Percentiles rank a stretch among this genome's conserved stretches.
phyloP scores from a whole-genome alignment of 2,329 filamentous ascomycete species.

The Boeremia lycopersici region DNA sequence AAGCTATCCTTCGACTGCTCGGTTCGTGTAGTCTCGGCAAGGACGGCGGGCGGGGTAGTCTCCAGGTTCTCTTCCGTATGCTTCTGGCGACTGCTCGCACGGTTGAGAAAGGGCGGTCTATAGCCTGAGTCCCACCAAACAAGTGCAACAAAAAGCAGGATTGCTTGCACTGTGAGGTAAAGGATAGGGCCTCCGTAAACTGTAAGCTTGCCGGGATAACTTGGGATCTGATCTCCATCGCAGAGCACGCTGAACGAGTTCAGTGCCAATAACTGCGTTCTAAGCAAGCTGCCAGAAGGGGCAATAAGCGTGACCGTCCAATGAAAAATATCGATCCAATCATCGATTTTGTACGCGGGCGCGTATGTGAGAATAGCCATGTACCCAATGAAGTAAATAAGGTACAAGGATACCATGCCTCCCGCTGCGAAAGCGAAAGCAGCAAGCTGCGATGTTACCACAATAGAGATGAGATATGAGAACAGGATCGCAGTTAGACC shows the following conservation, averaged over 20 bases:
- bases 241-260: constrained; percentile 87
- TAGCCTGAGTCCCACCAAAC: constrained; percentile 80
- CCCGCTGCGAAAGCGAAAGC: constrained; percentile 84
- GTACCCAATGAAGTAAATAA: constrained; percentile 55
- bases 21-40: constrained; percentile 68
- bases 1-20: constrained; percentile 70
- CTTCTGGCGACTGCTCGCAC: constrained; percentile 40
- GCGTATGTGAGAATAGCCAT: constrained; percentile 74
- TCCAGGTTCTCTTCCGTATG: constrained; percentile 53
- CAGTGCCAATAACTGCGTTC: constrained; percentile 75
- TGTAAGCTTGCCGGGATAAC: constrained; percentile 71
- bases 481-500: constrained; percentile 77
- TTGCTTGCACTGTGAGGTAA: constrained; percentile 76
- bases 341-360: constrained; percentile 71
- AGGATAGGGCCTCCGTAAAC: constrained; percentile 85
- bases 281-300: constrained; percentile 76
- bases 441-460: constrained; percentile 77
- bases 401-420: constrained; percentile 65
- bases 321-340: constrained; percentile 70
- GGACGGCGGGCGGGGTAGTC: constrained; percentile 62
- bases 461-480: constrained; percentile 81
- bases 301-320: constrained; percentile 76
- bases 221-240: constrained; percentile 63
- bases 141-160: constrained; percentile 73
- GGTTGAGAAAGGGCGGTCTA: constrained; percentile 59